phyloP scores from a whole-genome alignment of 2,329 filamentous ascomycete genomes.

The Ceratocystis variospora region DNA sequence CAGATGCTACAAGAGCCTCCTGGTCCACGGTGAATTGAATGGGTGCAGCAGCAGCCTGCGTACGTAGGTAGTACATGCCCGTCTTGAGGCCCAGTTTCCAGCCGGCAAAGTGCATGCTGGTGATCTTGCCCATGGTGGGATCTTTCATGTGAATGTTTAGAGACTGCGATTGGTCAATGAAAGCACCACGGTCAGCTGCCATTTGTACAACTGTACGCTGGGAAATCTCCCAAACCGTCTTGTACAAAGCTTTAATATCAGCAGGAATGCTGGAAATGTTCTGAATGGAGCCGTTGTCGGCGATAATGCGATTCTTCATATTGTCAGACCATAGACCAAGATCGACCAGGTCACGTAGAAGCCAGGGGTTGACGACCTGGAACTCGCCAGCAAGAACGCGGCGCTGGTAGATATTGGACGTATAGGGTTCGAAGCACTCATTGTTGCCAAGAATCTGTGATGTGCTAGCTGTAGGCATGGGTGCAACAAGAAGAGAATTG shows the following conservation, averaged over 20 bases:
- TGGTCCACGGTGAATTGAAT: slow-evolving; percentile 99
- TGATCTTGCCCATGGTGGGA: slow-evolving; percentile 99
- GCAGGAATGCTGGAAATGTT: slow-evolving; percentile 93
- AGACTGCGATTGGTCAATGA: slow-evolving; percentile 97
- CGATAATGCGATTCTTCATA: slow-evolving; percentile 99
- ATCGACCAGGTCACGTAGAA: slow-evolving; percentile 94
- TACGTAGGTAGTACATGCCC: slow-evolving; percentile 99
- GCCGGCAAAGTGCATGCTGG: slow-evolving; percentile 96
- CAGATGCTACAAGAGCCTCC: slow-evolving; percentile 76
- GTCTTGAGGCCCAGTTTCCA: slow-evolving; percentile 99
- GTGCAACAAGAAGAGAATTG: slow-evolving; percentile 88
- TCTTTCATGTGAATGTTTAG: slow-evolving; percentile 99
- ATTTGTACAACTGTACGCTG: slow-evolving; percentile 93
- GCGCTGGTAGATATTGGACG: slow-evolving; percentile 98
- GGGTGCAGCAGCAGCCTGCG: slow-evolving; percentile 87
- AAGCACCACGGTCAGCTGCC: slow-evolving; percentile 94
- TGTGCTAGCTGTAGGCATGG: slow-evolving; percentile 95
- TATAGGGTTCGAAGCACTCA: slow-evolving; percentile 99
- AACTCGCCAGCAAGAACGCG: slow-evolving; percentile 97
- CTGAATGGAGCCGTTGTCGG: slow-evolving; percentile 88
- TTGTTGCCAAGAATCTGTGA: slow-evolving; percentile 98
- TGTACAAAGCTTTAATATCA: slow-evolving; percentile 94
- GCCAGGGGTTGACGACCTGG: slow-evolving; percentile 98
- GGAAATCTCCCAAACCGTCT: slow-evolving; percentile 99
- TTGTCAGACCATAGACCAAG: slow-evolving; percentile 97